These are phyloP conservation scores for Syzygium grande DNA, from an alignment of 345 rosid genomes.

Conservation along the genomic window DNA sequence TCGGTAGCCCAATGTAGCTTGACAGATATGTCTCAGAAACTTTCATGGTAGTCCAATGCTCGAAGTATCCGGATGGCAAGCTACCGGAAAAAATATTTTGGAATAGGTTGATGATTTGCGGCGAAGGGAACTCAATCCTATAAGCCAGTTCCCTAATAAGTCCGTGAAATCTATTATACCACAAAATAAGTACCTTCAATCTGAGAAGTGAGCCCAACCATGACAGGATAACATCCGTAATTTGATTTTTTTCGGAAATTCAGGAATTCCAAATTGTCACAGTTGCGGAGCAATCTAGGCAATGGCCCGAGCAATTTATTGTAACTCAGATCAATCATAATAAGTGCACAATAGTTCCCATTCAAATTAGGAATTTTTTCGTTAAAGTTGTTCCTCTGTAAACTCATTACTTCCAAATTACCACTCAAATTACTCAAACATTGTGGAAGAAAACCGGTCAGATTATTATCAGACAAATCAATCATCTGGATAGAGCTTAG, in stretches of 20 bases:
- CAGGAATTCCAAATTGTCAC: neutral
- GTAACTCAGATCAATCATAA: fast-evolving
- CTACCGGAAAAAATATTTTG: neutral
- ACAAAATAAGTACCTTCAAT: neutral
- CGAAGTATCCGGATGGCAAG: neutral
- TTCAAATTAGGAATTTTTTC: neutral
- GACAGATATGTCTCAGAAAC: neutral
- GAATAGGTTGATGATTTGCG: conserved; percentile 2
- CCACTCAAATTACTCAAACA: conserved; percentile 9
- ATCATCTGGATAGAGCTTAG: neutral
- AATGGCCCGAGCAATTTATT: neutral
- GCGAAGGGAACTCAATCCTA: neutral
- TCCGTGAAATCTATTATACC: neutral
- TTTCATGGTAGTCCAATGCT: conserved; percentile 1
- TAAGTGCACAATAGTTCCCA: neutral
- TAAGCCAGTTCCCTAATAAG: fast-evolving
- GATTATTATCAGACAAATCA: conserved; percentile 8
- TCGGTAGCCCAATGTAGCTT: neutral
- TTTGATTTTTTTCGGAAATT: neutral
- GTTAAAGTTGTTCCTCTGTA: neutral
- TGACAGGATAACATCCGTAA: neutral
- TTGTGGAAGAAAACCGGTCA: conserved; percentile 11
- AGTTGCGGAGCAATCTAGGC: conserved; percentile 5
- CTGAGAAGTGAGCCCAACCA: conserved; percentile 5
- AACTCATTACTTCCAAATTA: neutral